These are phyloP conservation scores for Eucalyptus sp. DNA, from an alignment of 345 rosid species.

Conservation along the genomic window DNA sequence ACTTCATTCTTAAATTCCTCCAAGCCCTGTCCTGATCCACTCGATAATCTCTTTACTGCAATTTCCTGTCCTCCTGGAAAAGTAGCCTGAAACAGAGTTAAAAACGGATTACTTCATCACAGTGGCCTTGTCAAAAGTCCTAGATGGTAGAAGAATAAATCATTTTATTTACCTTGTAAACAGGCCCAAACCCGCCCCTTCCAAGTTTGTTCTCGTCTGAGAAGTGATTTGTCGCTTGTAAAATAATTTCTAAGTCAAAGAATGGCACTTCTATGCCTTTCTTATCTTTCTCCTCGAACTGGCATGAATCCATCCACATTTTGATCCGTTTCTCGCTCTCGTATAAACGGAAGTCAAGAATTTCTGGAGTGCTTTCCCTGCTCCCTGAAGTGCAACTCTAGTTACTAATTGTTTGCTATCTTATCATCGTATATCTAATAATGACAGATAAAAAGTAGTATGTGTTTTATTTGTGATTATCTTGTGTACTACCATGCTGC, in stretches of 20 bases:
- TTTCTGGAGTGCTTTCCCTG: neutral
- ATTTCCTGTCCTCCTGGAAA: slow-evolving; percentile 37
- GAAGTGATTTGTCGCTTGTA: slow-evolving; percentile 38
- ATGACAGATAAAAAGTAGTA: neutral
- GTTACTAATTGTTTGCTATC: neutral
- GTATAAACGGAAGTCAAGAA: slow-evolving; percentile 2
- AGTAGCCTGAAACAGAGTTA: slow-evolving; percentile 9
- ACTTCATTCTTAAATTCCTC: slow-evolving; percentile 52
- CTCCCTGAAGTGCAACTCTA: slow-evolving; percentile 1
- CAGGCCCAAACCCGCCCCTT: slow-evolving; percentile 50
- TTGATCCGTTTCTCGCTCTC: slow-evolving; percentile 12
- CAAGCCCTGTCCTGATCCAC: slow-evolving; percentile 46
- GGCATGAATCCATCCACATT: slow-evolving; percentile 9
- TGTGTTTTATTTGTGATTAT: neutral
- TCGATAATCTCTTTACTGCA: slow-evolving; percentile 50
- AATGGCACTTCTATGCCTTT: slow-evolving; percentile 32
- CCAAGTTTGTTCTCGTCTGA: slow-evolving; percentile 40
- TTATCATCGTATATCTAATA: neutral
- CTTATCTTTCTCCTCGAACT: slow-evolving; percentile 18
- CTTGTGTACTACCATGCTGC: neutral
- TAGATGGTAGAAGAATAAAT: neutral
- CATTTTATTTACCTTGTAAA: slow-evolving; percentile 28
- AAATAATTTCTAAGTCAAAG: slow-evolving; percentile 20
- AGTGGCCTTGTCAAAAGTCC: neutral
- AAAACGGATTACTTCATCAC: neutral